phyloP scores from a whole-genome alignment of 768 basidiomycete genomes.

The Agaricus subrufescens region DNA sequence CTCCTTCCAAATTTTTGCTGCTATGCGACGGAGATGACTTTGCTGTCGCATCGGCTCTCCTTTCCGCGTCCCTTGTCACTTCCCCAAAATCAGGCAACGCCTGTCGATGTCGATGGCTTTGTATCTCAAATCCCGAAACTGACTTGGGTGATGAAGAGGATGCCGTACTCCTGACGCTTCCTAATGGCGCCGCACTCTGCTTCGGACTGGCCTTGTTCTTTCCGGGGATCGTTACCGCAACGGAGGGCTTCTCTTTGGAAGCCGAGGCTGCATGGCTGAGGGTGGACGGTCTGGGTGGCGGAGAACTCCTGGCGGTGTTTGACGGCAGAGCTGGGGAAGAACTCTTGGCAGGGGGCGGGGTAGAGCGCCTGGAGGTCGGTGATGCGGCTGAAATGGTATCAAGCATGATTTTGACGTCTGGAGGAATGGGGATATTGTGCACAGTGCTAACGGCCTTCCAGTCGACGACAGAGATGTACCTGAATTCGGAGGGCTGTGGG shows the following conservation, averaged over 20 bases:
- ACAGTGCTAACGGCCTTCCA: slow-evolving; percentile 79
- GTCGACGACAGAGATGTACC: slow-evolving; percentile 64
- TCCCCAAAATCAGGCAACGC: slow-evolving; percentile 7
- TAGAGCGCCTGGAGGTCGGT: slow-evolving; percentile 22
- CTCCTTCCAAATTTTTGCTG: slow-evolving; percentile 1
- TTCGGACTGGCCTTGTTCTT: slow-evolving; percentile 7
- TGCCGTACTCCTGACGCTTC: not conserved
- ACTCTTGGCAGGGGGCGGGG: slow-evolving; percentile 18
- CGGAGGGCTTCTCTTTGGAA: not conserved
- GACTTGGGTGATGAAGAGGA: slow-evolving; percentile 7
- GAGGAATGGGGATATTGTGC: slow-evolving; percentile 69
- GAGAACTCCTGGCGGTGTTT: not conserved
- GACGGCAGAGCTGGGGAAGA: not conserved
- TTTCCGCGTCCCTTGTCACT: not conserved
- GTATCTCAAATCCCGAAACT: not conserved
- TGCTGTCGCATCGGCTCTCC: not conserved
- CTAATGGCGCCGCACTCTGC: slow-evolving; percentile 4
- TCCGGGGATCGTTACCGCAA: slow-evolving; percentile 1
- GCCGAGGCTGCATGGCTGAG: slow-evolving; percentile 2
- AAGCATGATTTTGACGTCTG: slow-evolving; percentile 63
- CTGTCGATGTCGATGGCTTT: slow-evolving; percentile 7
- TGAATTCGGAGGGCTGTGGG: slow-evolving; percentile 54
- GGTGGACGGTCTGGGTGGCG: not conserved
- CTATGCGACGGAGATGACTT: slow-evolving; percentile 3
- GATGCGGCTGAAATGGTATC: slow-evolving; percentile 42